phyloP scores from a whole-genome alignment of 768 basidiomycete species.

The Suillus americanus region DNA sequence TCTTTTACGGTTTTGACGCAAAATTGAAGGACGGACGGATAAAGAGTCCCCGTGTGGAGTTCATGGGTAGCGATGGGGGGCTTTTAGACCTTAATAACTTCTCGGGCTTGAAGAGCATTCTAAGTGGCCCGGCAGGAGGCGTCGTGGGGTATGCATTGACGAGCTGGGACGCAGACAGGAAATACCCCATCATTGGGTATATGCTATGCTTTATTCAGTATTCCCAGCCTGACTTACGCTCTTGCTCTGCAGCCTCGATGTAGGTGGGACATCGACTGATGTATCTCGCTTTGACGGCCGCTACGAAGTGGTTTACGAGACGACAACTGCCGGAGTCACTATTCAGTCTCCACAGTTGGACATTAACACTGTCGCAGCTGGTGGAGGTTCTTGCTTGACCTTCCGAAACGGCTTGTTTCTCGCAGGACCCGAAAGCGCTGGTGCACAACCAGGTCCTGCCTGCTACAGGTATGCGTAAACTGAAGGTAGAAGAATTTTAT shows the following conservation, averaged over 20 bases:
- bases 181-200: slow-evolving; percentile 81
- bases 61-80: slow-evolving; percentile 95
- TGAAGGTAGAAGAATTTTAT: neutral
- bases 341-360: slow-evolving; percentile 93
- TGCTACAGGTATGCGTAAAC: slow-evolving; percentile 71
- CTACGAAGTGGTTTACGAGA: slow-evolving; percentile 93
- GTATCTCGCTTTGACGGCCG: slow-evolving; percentile 91
- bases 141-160: slow-evolving; percentile 90
- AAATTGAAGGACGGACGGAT: slow-evolving; percentile 61
- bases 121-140: slow-evolving; percentile 93
- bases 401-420: slow-evolving; percentile 90
- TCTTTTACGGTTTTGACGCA: slow-evolving; percentile 85
- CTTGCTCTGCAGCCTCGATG: slow-evolving; percentile 60
- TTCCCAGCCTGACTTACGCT: neutral
- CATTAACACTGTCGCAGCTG: slow-evolving; percentile 95
- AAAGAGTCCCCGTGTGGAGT: slow-evolving; percentile 76
- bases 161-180: slow-evolving; percentile 80
- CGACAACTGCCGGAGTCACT: slow-evolving; percentile 91
- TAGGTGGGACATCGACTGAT: slow-evolving; percentile 96
- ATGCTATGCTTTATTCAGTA: slow-evolving; percentile 22
- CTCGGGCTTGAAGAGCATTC: slow-evolving; percentile 89
- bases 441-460: slow-evolving; percentile 90
- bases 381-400: slow-evolving; percentile 86
- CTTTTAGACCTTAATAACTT: slow-evolving; percentile 80
- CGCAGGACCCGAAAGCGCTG: slow-evolving; percentile 91